These are phyloP conservation scores for Suillus plorans DNA, from an alignment of 768 basidiomycete species.

Conservation along the genomic window DNA sequence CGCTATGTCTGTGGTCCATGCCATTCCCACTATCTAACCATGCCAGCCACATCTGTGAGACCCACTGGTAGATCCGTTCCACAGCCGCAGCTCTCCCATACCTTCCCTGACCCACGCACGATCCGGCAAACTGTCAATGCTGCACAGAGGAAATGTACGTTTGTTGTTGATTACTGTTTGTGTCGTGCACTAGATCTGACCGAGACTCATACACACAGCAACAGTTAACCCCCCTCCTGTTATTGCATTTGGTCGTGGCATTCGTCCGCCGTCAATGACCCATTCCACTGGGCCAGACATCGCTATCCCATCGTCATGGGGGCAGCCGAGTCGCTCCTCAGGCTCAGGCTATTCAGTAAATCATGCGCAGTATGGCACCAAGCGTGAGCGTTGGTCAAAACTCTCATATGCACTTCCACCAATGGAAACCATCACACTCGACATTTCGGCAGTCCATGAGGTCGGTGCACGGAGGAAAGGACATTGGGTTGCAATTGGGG, in stretches of 20 bases:
- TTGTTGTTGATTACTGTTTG: too few species aligned
- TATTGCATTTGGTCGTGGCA: not conserved
- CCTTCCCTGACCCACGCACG: not conserved
- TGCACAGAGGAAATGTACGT: not conserved
- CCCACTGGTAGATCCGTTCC: too few species aligned
- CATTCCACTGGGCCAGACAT: not conserved
- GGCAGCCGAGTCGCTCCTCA: not conserved
- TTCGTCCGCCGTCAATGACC: not conserved
- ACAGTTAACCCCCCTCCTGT: constrained; percentile 4
- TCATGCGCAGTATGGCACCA: not conserved
- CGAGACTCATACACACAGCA: not conserved
- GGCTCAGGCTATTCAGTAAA: constrained; percentile 2
- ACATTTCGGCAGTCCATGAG: constrained; percentile 4
- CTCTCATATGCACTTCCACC: constrained; percentile 4
- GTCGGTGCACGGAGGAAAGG: not conserved
- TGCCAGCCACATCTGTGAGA: not conserved
- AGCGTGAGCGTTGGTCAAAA: constrained; percentile 1
- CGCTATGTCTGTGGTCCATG: not conserved
- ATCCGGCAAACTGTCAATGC: constrained; percentile 2
- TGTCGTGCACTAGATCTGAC: not conserved
- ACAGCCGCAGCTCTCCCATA: too few species aligned
- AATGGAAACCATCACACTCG: constrained; percentile 5
- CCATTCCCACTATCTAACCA: not conserved
- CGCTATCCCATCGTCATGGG: not conserved
- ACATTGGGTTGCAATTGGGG: not conserved